Evolutionary conservation across 2,329 filamentous ascomycete genomes (phyloP).

Genomic region (Teratosphaeriaceae sp.): DNA sequence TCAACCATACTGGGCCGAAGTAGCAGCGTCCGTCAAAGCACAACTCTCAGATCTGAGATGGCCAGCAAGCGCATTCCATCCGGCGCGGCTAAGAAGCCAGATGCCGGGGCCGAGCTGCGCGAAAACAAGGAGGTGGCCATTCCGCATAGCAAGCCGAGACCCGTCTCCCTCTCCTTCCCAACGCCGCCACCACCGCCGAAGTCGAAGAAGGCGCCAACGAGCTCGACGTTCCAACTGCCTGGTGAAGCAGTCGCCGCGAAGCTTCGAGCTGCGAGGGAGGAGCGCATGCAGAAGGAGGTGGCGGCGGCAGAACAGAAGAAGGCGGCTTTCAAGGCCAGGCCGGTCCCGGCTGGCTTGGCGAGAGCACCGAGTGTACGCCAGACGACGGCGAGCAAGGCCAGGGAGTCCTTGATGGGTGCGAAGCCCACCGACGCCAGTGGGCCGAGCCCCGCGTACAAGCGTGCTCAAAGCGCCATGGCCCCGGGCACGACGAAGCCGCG

Average conservation of each 20-base stretch:
- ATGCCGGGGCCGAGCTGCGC: conserved; percentile 5
- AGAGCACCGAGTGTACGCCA: conserved; percentile 33
- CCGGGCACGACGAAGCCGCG: conserved; percentile 6
- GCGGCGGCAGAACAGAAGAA: conserved; percentile 28
- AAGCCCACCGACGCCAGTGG: conserved; percentile 2
- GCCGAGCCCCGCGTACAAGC: conserved; percentile 7
- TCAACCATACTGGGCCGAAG: conserved; percentile 16
- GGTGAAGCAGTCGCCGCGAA: conserved; percentile 49
- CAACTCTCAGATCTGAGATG: background rate
- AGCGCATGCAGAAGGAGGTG: conserved; percentile 28
- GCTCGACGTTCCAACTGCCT: conserved; percentile 45
- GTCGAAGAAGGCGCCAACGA: conserved; percentile 45
- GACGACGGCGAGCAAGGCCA: conserved; percentile 39
- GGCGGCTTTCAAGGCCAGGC: conserved; percentile 41
- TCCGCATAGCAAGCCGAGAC: conserved; percentile 39
- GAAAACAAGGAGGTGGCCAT: conserved; percentile 25
- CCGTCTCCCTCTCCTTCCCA: conserved; percentile 42
- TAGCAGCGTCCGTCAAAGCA: conserved; percentile 8
- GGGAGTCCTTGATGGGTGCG: conserved; percentile 32
- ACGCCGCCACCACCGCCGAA: conserved; percentile 41
- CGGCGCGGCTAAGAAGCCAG: background rate
- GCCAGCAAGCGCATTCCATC: background rate
- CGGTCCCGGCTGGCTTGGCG: conserved; percentile 29
- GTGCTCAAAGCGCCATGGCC: conserved; percentile 18
- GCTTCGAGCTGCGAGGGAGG: conserved; percentile 41